phyloP scores from a whole-genome alignment of 1,284 basidiomycete genomes.

The Cerrena zonata region DNA sequence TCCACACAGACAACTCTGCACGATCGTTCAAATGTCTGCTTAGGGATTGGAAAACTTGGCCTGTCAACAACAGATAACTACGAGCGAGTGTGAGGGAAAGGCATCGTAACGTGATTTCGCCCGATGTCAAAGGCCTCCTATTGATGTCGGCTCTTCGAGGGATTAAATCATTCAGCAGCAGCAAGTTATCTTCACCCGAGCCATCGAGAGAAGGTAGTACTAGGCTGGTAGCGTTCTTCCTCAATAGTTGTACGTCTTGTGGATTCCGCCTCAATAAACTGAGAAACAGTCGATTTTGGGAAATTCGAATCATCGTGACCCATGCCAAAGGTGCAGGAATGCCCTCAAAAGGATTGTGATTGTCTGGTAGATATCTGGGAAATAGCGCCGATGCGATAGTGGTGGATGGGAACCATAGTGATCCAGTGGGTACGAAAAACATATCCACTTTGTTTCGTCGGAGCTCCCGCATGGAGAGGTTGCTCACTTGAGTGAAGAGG shows the following conservation, averaged over 20 bases:
- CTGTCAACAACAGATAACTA: constrained; percentile 66
- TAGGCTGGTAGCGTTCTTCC: constrained; percentile 63
- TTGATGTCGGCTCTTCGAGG: constrained; percentile 24
- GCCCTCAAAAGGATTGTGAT: constrained; percentile 42
- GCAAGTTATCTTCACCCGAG: constrained; percentile 23
- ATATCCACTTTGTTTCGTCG: constrained; percentile 69
- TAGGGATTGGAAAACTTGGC: constrained; percentile 67
- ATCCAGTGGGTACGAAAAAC: constrained; percentile 65
- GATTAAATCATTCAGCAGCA: constrained; percentile 40
- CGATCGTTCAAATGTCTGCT: constrained; percentile 73
- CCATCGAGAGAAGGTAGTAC: constrained; percentile 47
- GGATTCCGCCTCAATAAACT: constrained; percentile 62
- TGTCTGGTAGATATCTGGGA: constrained; percentile 37
- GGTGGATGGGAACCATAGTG: constrained; percentile 56
- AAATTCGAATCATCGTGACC: constrained; percentile 60
- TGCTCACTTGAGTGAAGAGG: constrained; percentile 59
- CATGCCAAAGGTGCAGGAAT: constrained; percentile 46
- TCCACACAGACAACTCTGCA: constrained; percentile 61
- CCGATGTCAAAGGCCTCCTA: constrained; percentile 9
- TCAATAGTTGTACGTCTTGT: constrained; percentile 65
- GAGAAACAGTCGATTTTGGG: constrained; percentile 68
- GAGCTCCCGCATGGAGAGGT: constrained; percentile 69
- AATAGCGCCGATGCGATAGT: constrained; percentile 56
- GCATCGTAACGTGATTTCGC: constrained; percentile 27
- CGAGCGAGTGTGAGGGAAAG: constrained; percentile 60